Evolutionary conservation across 768 basidiomycete genomes (phyloP).

Genomic region (Kwoniella mangroviensis): DNA sequence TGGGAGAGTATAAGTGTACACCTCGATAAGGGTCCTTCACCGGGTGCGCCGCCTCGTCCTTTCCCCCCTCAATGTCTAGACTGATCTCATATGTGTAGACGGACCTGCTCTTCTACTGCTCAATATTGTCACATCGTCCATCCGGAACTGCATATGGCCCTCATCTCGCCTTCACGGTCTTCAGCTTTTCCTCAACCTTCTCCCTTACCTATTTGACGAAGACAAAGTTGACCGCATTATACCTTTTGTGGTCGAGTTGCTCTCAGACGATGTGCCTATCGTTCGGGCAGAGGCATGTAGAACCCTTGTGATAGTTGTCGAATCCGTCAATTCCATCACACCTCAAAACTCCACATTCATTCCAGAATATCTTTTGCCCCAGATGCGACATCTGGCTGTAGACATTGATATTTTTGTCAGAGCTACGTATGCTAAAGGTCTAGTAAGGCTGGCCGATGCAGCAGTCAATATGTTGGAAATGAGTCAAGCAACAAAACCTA

Average conservation of each 20-base stretch:
- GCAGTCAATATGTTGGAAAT: constrained; percentile 89
- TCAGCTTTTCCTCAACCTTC: constrained; percentile 82
- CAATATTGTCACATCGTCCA: constrained; percentile 81
- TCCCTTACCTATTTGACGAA: constrained; percentile 84
- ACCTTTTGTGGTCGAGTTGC: constrained; percentile 85
- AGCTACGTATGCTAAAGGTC: constrained; percentile 78
- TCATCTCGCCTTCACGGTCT: constrained; percentile 83
- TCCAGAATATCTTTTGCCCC: constrained; percentile 93
- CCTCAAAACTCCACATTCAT: constrained; percentile 68
- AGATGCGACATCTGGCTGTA: constrained; percentile 76
- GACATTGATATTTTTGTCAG: constrained; percentile 86
- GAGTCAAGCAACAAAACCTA: constrained; percentile 69
- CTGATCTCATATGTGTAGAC: too few species aligned
- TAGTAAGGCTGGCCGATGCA: constrained; percentile 82
- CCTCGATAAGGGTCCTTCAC: constrained; percentile 30
- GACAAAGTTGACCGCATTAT: constrained; percentile 91
- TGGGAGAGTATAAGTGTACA: constrained; percentile 61
- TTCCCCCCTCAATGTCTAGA: too few species aligned
- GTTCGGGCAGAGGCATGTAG: constrained; percentile 70
- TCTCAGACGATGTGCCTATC: constrained; percentile 80
- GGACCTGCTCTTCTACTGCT: constrained; percentile 88
- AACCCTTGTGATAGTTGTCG: constrained; percentile 39
- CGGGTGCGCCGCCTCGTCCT: constrained; percentile 29
- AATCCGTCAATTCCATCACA: constrained; percentile 54
- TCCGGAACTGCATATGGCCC: constrained; percentile 83